Percentiles rank a stretch among this genome's conserved stretches.
These are phyloP conservation scores for Irpex sp. DNA, from an alignment of 1,284 basidiomycete species.

Conservation along the genomic window DNA sequence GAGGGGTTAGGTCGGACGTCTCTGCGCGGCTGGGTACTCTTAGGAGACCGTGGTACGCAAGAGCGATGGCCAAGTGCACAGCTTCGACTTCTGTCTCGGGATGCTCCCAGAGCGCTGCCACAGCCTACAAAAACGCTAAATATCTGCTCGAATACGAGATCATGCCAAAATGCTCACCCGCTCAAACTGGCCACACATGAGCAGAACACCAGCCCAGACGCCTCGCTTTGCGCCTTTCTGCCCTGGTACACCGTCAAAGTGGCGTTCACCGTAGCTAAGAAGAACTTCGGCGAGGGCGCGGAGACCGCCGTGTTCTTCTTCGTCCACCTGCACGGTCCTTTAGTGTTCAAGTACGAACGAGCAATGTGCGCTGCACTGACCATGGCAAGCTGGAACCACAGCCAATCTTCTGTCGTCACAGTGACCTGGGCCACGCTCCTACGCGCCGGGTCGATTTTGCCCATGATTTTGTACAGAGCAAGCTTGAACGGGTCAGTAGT, in stretches of 20 bases:
- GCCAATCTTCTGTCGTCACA: constrained; percentile 94
- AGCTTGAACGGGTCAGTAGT: constrained; percentile 93
- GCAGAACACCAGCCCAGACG: constrained; percentile 87
- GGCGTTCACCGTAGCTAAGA: constrained; percentile 84
- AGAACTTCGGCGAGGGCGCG: constrained; percentile 80
- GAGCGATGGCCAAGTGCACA: constrained; percentile 89
- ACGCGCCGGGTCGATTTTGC: constrained; percentile 83
- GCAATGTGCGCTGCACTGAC: constrained; percentile 29
- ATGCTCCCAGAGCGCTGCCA: constrained; percentile 88
- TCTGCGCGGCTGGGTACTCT: constrained; percentile 78
- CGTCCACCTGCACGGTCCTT: constrained; percentile 46
- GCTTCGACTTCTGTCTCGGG: constrained; percentile 90
- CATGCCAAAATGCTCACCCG: constrained; percentile 46
- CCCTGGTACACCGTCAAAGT: constrained; percentile 76
- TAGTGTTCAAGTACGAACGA: neutral
- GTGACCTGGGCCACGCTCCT: constrained; percentile 85
- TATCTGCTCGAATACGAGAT: constrained; percentile 7
- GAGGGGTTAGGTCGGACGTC: constrained; percentile 76
- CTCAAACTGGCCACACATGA: constrained; percentile 95
- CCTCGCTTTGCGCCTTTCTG: constrained; percentile 58
- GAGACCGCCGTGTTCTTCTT: constrained; percentile 78
- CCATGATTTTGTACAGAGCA: constrained; percentile 94
- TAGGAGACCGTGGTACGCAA: constrained; percentile 92
- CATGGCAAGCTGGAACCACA: constrained; percentile 96
- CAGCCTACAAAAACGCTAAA: constrained; percentile 50